Percentiles rank a stretch among this genome's conserved stretches.
phyloP scores from a whole-genome alignment of 352 stramenopile genomes.

The Phytophthora ohioensis region DNA sequence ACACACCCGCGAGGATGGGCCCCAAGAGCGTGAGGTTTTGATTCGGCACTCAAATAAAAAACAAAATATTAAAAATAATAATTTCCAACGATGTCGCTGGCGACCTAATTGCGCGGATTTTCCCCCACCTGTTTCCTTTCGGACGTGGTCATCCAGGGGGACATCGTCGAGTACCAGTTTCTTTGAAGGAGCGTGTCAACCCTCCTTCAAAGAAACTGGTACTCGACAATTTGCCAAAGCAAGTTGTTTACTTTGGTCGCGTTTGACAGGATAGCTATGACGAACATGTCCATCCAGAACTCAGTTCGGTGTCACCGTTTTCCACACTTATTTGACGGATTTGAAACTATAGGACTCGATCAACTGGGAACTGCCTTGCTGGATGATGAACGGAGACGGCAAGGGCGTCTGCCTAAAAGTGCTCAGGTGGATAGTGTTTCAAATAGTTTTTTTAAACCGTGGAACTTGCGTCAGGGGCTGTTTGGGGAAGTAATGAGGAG shows the following conservation, averaged over 20 bases:
- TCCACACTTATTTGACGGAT: background rate
- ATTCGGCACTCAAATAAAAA: background rate
- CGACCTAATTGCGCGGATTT: conserved; percentile 16
- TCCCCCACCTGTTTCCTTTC: background rate
- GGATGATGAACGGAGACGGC: background rate
- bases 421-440: background rate
- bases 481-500: conserved; percentile 7
- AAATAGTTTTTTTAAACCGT: background rate
- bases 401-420: background rate
- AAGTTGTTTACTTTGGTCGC: conserved; percentile 13
- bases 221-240: conserved; percentile 15
- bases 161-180: background rate
- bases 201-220: background rate
- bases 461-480: background rate
- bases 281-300: conserved; percentile 16
- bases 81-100: background rate
- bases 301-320: conserved; percentile 1
- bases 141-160: conserved; percentile 8
- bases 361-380: background rate
- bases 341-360: conserved; percentile 1
- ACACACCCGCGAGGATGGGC: background rate
- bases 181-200: background rate
- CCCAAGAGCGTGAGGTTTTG: background rate
- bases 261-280: background rate
- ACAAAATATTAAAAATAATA: too few relatives aligned